phyloP scores from a whole-genome alignment of 2,329 filamentous ascomycete genomes.

The Botryotinia convoluta region DNA sequence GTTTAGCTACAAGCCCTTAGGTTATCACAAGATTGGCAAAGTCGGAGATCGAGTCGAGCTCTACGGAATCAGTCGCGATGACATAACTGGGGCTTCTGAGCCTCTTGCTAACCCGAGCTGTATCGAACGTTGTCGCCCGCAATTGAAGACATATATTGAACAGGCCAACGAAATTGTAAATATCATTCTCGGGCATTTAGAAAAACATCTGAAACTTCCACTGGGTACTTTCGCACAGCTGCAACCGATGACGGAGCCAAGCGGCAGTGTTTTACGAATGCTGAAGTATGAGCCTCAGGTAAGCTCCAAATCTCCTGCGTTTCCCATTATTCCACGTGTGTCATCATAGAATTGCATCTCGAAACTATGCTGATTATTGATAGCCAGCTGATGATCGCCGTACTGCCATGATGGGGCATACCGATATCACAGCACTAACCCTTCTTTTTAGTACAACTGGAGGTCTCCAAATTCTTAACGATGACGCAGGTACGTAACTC shows the following conservation, averaged over 20 bases:
- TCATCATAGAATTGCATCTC: background rate
- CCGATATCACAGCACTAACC: constrained; percentile 12
- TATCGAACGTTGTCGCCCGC: constrained; percentile 2
- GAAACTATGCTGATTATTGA: background rate
- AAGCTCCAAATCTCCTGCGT: background rate
- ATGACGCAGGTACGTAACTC: constrained; percentile 32
- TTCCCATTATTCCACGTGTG: background rate
- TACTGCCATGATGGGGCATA: constrained; percentile 14
- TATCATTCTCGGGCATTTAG: background rate
- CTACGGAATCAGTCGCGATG: constrained; percentile 1
- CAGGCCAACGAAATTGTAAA: background rate
- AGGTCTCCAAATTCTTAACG: constrained; percentile 38
- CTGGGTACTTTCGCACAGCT: background rate
- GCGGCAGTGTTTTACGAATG: constrained; percentile 6
- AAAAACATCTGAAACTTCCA: constrained; percentile 3
- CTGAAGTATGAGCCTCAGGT: constrained; percentile 10
- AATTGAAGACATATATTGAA: background rate
- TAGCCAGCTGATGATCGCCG: constrained; percentile 4
- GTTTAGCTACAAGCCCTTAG: constrained; percentile 11
- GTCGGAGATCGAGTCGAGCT: constrained; percentile 9
- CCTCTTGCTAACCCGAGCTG: constrained; percentile 9
- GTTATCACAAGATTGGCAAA: constrained; percentile 8
- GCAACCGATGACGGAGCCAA: background rate
- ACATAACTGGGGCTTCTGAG: constrained; percentile 12
- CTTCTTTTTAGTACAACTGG: constrained; percentile 33